phyloP scores from a whole-genome alignment of 1,284 basidiomycete genomes.

The Cutaneotrichosporon daszewskae region DNA sequence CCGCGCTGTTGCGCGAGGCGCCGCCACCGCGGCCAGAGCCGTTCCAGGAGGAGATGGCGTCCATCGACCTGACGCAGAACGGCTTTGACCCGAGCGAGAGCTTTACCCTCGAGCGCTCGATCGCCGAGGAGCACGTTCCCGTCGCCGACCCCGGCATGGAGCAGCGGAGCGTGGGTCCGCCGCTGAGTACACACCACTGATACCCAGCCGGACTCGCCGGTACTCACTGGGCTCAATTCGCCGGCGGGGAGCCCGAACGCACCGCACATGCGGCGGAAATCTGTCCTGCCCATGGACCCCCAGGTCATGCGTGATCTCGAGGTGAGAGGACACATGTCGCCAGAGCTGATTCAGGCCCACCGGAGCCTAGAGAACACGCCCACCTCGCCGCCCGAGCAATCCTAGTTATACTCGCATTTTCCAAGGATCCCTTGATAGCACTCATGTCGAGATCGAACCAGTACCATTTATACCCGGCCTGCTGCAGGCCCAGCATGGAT shows the following conservation, averaged over 20 bases:
- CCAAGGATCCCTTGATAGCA: too few species aligned
- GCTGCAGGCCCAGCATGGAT: too few species aligned
- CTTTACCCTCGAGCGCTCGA: slow-evolving; percentile 65
- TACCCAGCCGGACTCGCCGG: slow-evolving; percentile 2
- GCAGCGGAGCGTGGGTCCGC: slow-evolving; percentile 44
- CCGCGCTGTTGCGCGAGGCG: slow-evolving; percentile 63
- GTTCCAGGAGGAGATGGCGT: slow-evolving; percentile 72
- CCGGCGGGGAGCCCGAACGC: slow-evolving; percentile 8
- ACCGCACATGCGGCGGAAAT: slow-evolving; percentile 34
- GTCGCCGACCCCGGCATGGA: slow-evolving; percentile 83
- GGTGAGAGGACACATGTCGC: slow-evolving; percentile 45
- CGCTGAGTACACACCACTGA: not conserved
- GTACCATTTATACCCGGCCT: too few species aligned
- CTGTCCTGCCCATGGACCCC: slow-evolving; percentile 63
- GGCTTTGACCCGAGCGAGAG: slow-evolving; percentile 64
- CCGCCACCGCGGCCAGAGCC: slow-evolving; percentile 62
- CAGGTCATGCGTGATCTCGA: slow-evolving; percentile 80
- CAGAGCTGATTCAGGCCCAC: slow-evolving; percentile 22
- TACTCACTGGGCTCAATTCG: not conserved
- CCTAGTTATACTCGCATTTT: too few species aligned
- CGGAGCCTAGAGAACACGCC: slow-evolving; percentile 19
- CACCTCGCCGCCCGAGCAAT: slow-evolving; percentile 1
- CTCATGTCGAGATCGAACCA: too few species aligned
- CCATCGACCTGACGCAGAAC: slow-evolving; percentile 77
- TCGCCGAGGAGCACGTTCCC: slow-evolving; percentile 75